phyloP scores from a whole-genome alignment of 257 asterid species.

The Verbena officinalis region DNA sequence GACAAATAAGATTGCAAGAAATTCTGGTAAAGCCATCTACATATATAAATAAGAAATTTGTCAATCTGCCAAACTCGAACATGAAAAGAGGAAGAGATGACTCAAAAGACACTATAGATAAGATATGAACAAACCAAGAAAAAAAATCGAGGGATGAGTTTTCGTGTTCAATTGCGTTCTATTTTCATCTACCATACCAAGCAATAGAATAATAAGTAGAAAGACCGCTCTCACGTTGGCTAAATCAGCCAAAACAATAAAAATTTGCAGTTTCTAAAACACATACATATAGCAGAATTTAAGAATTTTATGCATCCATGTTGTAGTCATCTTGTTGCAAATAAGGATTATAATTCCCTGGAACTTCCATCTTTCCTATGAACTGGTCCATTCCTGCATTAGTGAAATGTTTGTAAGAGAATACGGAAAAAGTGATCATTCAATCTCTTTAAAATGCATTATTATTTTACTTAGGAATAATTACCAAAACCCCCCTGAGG shows the following conservation, averaged over 20 bases:
- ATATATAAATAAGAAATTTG: background rate
- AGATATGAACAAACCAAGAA: background rate
- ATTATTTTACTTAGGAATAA: too few relatives aligned
- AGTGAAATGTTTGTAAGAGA: constrained; percentile 9
- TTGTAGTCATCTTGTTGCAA: constrained; percentile 46
- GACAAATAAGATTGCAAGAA: background rate
- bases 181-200: constrained; percentile 19
- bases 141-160: background rate
- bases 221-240: constrained; percentile 2
- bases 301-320: constrained; percentile 37
- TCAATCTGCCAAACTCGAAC: constrained; percentile 18
- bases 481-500: too few relatives aligned
- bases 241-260: constrained; percentile 12
- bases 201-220: constrained; percentile 13
- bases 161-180: constrained; percentile 10
- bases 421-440: too few relatives aligned
- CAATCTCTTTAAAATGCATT: too few relatives aligned
- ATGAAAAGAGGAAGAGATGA: constrained; percentile 2
- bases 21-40: constrained; percentile 11
- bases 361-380: constrained; percentile 50
- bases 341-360: constrained; percentile 48
- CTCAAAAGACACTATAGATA: background rate
- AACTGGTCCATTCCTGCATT: constrained; percentile 53
- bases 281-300: constrained; percentile 5
- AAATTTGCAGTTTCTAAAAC: background rate